Evolutionary conservation across 495 filamentous ascomycete species (phyloP), one percentile per base, ranked within the genome.

Genomic region (Neurospora tetraspora): DNA sequence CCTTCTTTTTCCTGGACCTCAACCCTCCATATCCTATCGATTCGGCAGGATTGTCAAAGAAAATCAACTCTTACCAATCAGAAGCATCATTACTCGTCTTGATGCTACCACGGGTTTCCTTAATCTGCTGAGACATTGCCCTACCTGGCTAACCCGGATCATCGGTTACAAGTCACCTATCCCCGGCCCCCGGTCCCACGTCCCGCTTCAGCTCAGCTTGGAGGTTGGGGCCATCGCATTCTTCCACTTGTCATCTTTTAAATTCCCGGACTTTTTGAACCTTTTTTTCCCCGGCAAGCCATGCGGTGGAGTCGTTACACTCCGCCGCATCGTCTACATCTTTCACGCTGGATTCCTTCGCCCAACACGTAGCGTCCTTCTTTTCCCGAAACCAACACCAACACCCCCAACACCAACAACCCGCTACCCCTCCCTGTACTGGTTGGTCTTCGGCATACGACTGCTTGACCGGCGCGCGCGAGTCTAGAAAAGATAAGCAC

Each of bases 401-500:
- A 31, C 69, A 69, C n/a, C 74, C 69, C 34, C 72, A 59, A 53
- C 68, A 69, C 61, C 69, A 20, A 23, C 72, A 37, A 16, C 61
- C 45, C 39, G 42, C 65, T 68, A 65, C 39, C 11, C 38, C 36
- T n/a, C 42, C 70, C 14, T 65, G 27, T 65, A 18, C 12, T 65
- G 23, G 53, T 65, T 65, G 53, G 53, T 34, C 14, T 34, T 34
- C 27, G 53, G 23, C 31, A 36, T 65, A 65, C 27, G 27, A 65
- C 53, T 65, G 53, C 53, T 65, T 65, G 38, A 37, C 68, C 39
- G 53, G 69, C 59, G 72, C 78, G 43, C 84, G 81, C 78, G 77
- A 80, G 73, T 86, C 85, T 72, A 81, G 85, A 77, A 83, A 82
- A 79, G 84, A 88, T 74, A 84, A 77, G 72, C 81, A 85, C 78